These are phyloP conservation scores for Colletotrichum godetiae DNA, from an alignment of 2,329 filamentous ascomycete genomes.

Conservation along the genomic window DNA sequence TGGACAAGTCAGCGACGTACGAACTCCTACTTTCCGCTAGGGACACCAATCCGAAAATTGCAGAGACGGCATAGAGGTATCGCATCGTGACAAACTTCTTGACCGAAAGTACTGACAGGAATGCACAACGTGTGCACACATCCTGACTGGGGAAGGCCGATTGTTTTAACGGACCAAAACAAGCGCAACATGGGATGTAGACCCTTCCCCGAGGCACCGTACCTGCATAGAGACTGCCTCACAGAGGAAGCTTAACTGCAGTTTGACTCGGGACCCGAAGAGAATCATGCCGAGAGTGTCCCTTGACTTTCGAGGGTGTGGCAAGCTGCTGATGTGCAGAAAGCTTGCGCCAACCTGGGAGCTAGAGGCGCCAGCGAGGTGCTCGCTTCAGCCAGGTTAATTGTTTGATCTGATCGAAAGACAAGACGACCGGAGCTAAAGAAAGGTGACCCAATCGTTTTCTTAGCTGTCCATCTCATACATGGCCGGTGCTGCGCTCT, in stretches of 20 bases:
- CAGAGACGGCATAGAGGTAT: neutral
- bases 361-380: no score
- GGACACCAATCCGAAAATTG: neutral
- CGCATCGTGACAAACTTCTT: neutral
- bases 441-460: neutral
- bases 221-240: neutral
- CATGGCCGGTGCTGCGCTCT: neutral
- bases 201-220: neutral
- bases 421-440: neutral
- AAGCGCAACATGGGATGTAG: neutral
- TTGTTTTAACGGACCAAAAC: neutral
- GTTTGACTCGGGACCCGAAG: no score
- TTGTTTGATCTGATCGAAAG: neutral
- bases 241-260: neutral
- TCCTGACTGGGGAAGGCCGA: neutral
- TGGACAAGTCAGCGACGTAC: constrained; percentile 8
- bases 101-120: neutral
- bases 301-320: neutral
- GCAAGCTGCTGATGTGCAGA: neutral
- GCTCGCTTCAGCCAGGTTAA: no score
- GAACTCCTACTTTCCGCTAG: neutral
- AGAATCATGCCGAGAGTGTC: neutral
- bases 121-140: neutral
- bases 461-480: neutral
- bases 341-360: neutral